Evolutionary conservation across 2,329 filamentous ascomycete species (phyloP), one percentile per base, ranked within the genome.

Genomic region (Trichoderma breve): DNA sequence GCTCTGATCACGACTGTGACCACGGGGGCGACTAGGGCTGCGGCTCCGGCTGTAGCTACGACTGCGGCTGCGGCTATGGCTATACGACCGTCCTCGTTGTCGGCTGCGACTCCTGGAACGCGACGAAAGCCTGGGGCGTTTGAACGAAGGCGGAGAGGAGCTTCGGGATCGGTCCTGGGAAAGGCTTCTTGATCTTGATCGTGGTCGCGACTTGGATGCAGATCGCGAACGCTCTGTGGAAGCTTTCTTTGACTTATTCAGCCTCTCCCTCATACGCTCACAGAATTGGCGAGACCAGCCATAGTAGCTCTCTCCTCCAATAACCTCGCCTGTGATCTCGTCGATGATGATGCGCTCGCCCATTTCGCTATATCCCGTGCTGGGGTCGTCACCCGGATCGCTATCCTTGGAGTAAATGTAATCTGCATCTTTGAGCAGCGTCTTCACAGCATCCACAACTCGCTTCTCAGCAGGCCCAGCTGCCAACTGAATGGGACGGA

Each of bases 281-380:
- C 93, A 97, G 76, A 97, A 96, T 1, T 85, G 84, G 51, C 88
- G 87, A 6, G 93, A 95, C 94, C 94, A 97, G 73, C 94, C 94
- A 78, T 97, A 97, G 80, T 97, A 97, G 1, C 92, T 93, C 74
- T 93, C 90, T 1, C 90, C 91, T 7, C 86, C 85, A 7, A 90
- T 79, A 2, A 91, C 82, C 3, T 92, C 88, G 0, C 90, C 90
- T 0, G 88, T 91, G n/a, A 88, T 82, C 75, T 91, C 89, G 75
- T 94, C 90, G 3, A 88, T 80, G 21, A 90, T 82, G 67, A 93
- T 84, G 18, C 86, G 82, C 78, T 96, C 91, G 12, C 93, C 94
- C 72, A 96, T 84, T 74, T 91, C 90, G 77, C 93, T 91, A n/a
- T 95, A 83, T 74, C 93, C 90, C n/a, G 85, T 81, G 6, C 85